A percentile compares a stretch with the other conserved stretches of the same genome.
Conservation (phyloP, 2,329 filamentous ascomycete genomes). For the Diaporthe vexans region DNA sequence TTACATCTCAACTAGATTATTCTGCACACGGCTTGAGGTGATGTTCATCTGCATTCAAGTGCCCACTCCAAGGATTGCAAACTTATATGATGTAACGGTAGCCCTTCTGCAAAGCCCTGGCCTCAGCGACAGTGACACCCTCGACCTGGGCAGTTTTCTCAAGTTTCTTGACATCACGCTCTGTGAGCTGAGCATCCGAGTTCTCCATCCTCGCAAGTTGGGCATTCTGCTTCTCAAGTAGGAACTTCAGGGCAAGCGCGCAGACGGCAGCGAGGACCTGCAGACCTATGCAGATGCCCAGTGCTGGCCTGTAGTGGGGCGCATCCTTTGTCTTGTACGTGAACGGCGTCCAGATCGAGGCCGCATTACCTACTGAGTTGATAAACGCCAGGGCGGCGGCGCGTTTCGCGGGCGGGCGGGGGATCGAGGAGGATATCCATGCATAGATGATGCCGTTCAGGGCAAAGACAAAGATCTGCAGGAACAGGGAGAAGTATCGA, state of each 20-base stretch:
- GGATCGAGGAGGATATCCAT: constrained; percentile 62
- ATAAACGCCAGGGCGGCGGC: constrained; percentile 68
- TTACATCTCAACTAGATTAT: neutral
- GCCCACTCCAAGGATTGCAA: neutral
- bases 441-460: constrained; percentile 63
- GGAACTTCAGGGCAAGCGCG: constrained; percentile 54
- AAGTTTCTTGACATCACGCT: constrained; percentile 61
- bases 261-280: constrained; percentile 52
- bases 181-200: constrained; percentile 58
- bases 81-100: constrained; percentile 64
- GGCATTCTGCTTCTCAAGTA: constrained; percentile 58
- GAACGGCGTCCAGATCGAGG: constrained; percentile 65
- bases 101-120: constrained; percentile 65
- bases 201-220: constrained; percentile 64
- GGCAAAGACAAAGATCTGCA: constrained; percentile 69
- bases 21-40: neutral
- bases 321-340: constrained; percentile 57
- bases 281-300: constrained; percentile 57
- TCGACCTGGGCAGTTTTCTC: constrained; percentile 65
- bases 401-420: constrained; percentile 67
- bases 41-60: neutral
- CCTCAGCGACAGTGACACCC: constrained; percentile 62
- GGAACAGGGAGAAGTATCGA: constrained; percentile 68
- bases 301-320: constrained; percentile 56
- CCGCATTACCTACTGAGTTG: constrained; percentile 67